Evolutionary conservation across 2,329 filamentous ascomycete species (phyloP), one percentile per base, ranked within the genome.

Genomic region (Epichloe amarillans): DNA sequence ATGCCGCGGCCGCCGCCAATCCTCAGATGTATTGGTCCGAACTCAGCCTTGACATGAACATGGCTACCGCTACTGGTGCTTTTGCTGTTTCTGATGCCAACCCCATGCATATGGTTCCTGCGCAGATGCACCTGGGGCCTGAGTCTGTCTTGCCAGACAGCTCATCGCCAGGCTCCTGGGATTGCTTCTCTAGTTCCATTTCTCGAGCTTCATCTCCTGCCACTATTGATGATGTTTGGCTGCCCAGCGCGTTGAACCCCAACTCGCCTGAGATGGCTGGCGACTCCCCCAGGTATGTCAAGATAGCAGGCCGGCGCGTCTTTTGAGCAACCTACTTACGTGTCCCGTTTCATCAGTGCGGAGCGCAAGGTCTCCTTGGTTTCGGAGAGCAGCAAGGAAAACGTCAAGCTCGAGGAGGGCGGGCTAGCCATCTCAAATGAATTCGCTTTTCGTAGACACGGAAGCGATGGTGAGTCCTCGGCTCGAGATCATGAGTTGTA

Each of bases 401-500:
- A 56, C 44, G 38, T 52, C 30, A 58, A 62, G 33, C 52, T 64
- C 19, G 64, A 67, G 4, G 66, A 69, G 23, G 50, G 54, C 44
- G 50, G 53, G 40, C 47, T 65, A 37, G 49, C 54, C 50, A 57
- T 63, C 5, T 52, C 62, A 56, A 63, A 70, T 49, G 60, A 71
- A 45, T 76, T 73, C 59, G 57, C 61, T 48, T 62, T 69, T 46
- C 73, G 73, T 57, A 74, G 74, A 53, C 65, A 71, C 53, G 72
- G 69, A 62, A 71, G 66, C 52, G 76, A 80, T 43, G 72, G 73
- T 61, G 76, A 80, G 65, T 47, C 50, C 26, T 74, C 74, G 56
- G 80, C 79, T 35, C 69, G 80, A 61, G 78, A 82, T 64, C 83
- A 90, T 64, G 76, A 74, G 19, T 72, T 88, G 12, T 91, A 90